These are phyloP conservation scores for Chlorophyllum brunneum DNA, from an alignment of 768 basidiomycete genomes.

Conservation along the genomic window DNA sequence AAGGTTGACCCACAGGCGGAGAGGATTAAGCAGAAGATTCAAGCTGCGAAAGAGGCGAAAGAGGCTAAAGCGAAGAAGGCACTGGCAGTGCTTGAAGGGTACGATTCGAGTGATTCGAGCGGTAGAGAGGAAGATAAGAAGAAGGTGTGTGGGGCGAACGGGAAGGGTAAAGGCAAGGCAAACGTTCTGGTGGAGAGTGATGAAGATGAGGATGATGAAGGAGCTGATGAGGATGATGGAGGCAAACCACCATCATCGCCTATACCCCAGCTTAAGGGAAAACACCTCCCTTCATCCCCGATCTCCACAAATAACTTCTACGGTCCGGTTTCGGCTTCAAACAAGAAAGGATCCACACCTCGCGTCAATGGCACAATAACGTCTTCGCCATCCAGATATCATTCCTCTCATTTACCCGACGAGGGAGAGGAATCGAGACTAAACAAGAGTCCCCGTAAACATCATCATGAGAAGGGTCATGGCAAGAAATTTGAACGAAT, in stretches of 20 bases:
- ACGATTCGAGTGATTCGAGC: slow-evolving; percentile 24
- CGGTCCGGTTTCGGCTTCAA: neutral
- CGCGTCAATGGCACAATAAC: neutral
- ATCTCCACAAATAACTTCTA: slow-evolving; percentile 14
- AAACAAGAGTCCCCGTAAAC: neutral
- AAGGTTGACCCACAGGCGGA: slow-evolving; percentile 29
- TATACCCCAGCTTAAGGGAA: neutral
- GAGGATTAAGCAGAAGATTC: slow-evolving; percentile 28
- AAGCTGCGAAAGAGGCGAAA: slow-evolving; percentile 18
- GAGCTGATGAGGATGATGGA: neutral
- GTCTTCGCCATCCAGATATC: neutral
- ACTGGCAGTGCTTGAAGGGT: slow-evolving; percentile 23
- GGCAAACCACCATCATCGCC: slow-evolving; percentile 8
- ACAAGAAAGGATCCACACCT: neutral
- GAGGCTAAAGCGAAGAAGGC: slow-evolving; percentile 21
- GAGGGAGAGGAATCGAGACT: neutral
- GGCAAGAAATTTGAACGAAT: neutral
- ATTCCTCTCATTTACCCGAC: neutral
- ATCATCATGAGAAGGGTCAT: neutral
- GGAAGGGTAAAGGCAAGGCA: neutral
- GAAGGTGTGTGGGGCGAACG: slow-evolving; percentile 11
- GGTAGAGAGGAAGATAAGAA: slow-evolving; percentile 13
- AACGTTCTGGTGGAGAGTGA: slow-evolving; percentile 11
- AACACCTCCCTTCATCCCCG: slow-evolving; percentile 8
- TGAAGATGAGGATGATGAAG: slow-evolving; percentile 13